Base-by-base conservation (phyloP, 164 flowering plant species). In the Stephania yunnanensis region DNA sequence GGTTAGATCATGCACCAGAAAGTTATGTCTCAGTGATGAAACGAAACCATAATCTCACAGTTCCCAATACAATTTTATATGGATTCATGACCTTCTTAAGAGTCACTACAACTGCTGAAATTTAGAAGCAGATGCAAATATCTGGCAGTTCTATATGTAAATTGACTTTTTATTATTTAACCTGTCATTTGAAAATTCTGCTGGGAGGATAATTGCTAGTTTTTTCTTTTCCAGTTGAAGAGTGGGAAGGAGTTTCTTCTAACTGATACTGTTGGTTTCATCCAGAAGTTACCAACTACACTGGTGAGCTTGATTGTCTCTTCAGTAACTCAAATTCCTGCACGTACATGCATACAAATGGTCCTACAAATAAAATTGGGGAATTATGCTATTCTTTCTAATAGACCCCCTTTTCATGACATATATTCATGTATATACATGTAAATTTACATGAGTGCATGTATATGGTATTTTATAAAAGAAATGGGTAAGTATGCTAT, bases 231-330 rank as follows among this genome's bases (percentile, higher is more conserved):
- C 61, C 87, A 95, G 98, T 86, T 86, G 90, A 91, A 90, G 77
- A 89, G 87, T 82, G 95, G 95, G 69, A 90, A 85, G 85, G 97
- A 90, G 78, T 95, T 92, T 82, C 97, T 95, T 80, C 87, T 95
- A 25, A 95, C 98, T 10, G 98, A 95, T 83, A 95, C 98, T 71
- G 97, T 95, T 64, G 98, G 98, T 76, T 95, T 95, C 82, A 95
- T 95, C 79, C 98, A 95, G 72, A 95, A 95, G 84, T 84, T 92
- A 78, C 98, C 97, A 69, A 95, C 98, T 74, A 91, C 88, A 12
- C 86, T 95, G 86, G 98, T 93, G 67, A 84, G 87, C 68, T 69
- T 67, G 46, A 52, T n/a, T 13, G n/a, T n/a, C 61, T 36, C 42
- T 36, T 36, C 42, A 36, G 1, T 36, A 36, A 36, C 42, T 36